These are phyloP conservation scores for Botrytis tulipae DNA, from an alignment of 2,329 filamentous ascomycete species.

Conservation along the genomic window DNA sequence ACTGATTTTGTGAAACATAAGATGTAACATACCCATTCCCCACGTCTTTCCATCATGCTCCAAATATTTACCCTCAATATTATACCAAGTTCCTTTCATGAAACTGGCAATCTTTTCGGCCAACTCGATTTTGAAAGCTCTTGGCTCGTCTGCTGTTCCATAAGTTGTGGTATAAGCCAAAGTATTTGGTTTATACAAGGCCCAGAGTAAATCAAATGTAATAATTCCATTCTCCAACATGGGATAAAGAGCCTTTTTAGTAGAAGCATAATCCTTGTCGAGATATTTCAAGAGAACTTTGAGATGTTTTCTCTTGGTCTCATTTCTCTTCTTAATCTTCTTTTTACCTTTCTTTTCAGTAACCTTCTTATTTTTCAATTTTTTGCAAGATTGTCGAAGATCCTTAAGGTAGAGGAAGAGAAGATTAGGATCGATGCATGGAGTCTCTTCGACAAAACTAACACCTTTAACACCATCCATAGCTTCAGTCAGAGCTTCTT, in stretches of 20 bases:
- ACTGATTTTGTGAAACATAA: background rate
- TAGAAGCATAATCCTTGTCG: constrained; percentile 76
- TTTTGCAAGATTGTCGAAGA: constrained; percentile 61
- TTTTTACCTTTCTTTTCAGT: constrained; percentile 55
- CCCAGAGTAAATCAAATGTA: constrained; percentile 86
- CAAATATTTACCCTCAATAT: constrained; percentile 73
- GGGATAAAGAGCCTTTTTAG: constrained; percentile 76
- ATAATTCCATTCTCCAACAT: constrained; percentile 80
- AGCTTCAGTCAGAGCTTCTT: constrained; percentile 66
- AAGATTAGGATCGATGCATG: constrained; percentile 69
- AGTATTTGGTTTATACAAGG: constrained; percentile 82
- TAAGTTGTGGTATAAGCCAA: constrained; percentile 77
- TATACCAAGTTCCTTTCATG: constrained; percentile 72
- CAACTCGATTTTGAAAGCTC: constrained; percentile 78
- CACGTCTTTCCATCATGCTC: constrained; percentile 88
- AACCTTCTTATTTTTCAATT: constrained; percentile 58
- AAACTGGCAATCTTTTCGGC: constrained; percentile 68
- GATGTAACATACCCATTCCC: constrained; percentile 57
- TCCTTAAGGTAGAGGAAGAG: constrained; percentile 76
- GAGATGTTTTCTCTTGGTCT: constrained; percentile 61
- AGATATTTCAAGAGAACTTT: constrained; percentile 74
- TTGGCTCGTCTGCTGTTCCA: constrained; percentile 70
- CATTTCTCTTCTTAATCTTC: constrained; percentile 57
- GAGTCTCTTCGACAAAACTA: constrained; percentile 76
- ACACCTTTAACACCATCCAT: constrained; percentile 77